Evolutionary conservation across 768 basidiomycete species (phyloP).

Genomic region (Amanita fuliginea): DNA sequence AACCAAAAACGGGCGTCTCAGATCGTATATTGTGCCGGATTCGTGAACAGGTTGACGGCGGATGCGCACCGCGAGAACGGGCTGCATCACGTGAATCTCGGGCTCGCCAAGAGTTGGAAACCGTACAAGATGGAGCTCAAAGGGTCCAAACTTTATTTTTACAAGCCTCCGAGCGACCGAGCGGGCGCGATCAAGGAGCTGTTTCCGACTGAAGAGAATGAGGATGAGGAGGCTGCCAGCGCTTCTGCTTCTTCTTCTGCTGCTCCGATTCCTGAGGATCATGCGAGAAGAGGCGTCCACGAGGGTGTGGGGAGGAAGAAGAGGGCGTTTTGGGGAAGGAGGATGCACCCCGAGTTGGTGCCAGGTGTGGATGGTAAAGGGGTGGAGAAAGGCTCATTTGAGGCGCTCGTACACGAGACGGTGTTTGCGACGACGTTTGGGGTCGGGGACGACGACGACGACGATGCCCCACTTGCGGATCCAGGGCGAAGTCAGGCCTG

Average conservation of each 20-base stretch:
- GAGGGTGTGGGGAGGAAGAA: conserved; percentile 33
- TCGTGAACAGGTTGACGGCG: conserved; percentile 63
- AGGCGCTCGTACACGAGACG: conserved; percentile 73
- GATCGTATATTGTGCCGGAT: conserved; percentile 63
- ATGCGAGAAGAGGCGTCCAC: conserved; percentile 24
- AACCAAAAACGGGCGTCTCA: conserved; percentile 61
- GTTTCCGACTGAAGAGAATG: conserved; percentile 54
- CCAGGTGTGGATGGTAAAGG: conserved; percentile 21
- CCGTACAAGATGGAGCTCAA: conserved; percentile 76
- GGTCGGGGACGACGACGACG: too few species aligned
- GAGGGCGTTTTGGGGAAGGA: conserved; percentile 69
- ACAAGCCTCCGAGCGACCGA: conserved; percentile 71
- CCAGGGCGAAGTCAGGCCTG: conserved; percentile 22
- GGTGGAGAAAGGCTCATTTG: conserved; percentile 59
- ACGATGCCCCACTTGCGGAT: too few species aligned
- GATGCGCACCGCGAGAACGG: background rate
- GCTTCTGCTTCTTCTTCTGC: too few species aligned
- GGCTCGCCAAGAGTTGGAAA: conserved; percentile 71
- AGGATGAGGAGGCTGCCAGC: conserved; percentile 11
- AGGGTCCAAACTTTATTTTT: conserved; percentile 79
- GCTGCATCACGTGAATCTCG: conserved; percentile 16
- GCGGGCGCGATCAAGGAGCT: conserved; percentile 54
- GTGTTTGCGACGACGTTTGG: conserved; percentile 67
- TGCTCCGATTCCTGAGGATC: conserved; percentile 6
- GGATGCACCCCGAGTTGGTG: conserved; percentile 61